A percentile compares a stretch with the other conserved stretches of the same genome.
Evolutionary conservation across 805 yeast species (phyloP).

Genomic region (Nakazawaea molendinolei): DNA sequence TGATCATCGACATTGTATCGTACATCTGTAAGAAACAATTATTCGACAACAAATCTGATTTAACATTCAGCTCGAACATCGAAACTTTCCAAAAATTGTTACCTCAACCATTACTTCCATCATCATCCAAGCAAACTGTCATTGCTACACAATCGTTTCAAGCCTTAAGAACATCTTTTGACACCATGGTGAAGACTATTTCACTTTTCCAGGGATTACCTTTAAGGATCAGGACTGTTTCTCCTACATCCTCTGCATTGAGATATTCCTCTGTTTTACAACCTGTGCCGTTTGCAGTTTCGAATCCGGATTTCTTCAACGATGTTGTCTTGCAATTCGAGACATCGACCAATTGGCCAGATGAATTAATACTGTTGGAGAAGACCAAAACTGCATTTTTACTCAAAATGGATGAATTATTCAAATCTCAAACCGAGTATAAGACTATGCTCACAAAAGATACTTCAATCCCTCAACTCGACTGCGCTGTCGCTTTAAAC

Average conservation of each 20-base stretch:
- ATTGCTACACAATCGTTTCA: slow-evolving; percentile 32
- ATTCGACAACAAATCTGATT: slow-evolving; percentile 28
- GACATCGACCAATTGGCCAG: slow-evolving; percentile 92
- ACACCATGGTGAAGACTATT: slow-evolving; percentile 40
- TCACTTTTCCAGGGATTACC: slow-evolving; percentile 52
- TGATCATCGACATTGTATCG: slow-evolving; percentile 57
- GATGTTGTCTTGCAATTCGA: slow-evolving; percentile 84
- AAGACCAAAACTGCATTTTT: slow-evolving; percentile 87
- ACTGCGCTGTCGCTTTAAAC: slow-evolving; percentile 49
- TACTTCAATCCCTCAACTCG: slow-evolving; percentile 56
- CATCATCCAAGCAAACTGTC: slow-evolving; percentile 47
- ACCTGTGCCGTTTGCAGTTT: slow-evolving; percentile 77
- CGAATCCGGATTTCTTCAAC: slow-evolving; percentile 73
- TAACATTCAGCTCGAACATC: slow-evolving; percentile 29
- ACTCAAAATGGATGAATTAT: slow-evolving; percentile 47
- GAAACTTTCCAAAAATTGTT: slow-evolving; percentile 41
- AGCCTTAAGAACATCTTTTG: slow-evolving; percentile 42
- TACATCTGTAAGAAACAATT: slow-evolving; percentile 63
- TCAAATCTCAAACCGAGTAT: slow-evolving; percentile 48
- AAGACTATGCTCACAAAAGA: slow-evolving; percentile 60
- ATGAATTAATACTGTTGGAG: slow-evolving; percentile 77
- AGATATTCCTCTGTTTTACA: slow-evolving; percentile 69
- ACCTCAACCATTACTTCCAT: slow-evolving; percentile 57
- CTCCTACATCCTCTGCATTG: slow-evolving; percentile 68
- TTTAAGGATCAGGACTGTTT: slow-evolving; percentile 58